Percentiles rank a stretch among this genome's conserved stretches.
Conservation (phyloP, 768 basidiomycete species). For the Boletus rubroflammeus region DNA sequence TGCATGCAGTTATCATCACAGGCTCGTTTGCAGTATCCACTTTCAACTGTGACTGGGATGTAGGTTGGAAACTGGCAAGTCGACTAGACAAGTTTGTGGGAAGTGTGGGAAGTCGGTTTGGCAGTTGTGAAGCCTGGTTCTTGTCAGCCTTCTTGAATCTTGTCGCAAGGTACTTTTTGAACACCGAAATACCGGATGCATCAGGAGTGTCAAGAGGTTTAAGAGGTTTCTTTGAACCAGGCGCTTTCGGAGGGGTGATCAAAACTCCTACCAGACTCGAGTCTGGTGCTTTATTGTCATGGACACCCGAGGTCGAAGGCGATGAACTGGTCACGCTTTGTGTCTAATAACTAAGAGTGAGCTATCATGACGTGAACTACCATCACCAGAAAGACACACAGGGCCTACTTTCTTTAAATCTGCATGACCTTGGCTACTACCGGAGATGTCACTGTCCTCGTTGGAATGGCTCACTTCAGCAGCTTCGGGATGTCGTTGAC, state of each 20-base stretch:
- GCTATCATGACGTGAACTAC: not conserved
- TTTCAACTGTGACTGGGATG: too few species aligned
- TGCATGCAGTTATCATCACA: too few species aligned
- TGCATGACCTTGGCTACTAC: not conserved
- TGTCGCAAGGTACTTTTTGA: too few species aligned
- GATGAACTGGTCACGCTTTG: not conserved
- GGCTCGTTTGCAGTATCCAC: too few species aligned
- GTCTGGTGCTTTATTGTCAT: not conserved
- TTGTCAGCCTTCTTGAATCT: too few species aligned
- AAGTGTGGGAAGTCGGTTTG: too few species aligned
- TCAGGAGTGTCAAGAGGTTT: too few species aligned
- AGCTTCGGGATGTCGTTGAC: rapidly evolving
- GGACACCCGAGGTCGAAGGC: not conserved
- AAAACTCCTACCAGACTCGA: not conserved
- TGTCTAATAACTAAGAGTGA: not conserved
- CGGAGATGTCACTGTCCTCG: not conserved
- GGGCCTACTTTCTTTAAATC: not conserved
- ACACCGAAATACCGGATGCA: too few species aligned
- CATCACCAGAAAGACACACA: not conserved
- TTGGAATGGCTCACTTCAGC: not conserved
- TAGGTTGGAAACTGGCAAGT: not conserved
- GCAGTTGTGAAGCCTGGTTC: too few species aligned
- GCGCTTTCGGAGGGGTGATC: too few species aligned
- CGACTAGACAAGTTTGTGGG: too few species aligned
- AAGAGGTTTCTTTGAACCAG: too few species aligned